A percentile compares a stretch with the other conserved stretches of the same genome.
phyloP scores from a whole-genome alignment of 2,329 filamentous ascomycete genomes.

The Curvularia spicifera region DNA sequence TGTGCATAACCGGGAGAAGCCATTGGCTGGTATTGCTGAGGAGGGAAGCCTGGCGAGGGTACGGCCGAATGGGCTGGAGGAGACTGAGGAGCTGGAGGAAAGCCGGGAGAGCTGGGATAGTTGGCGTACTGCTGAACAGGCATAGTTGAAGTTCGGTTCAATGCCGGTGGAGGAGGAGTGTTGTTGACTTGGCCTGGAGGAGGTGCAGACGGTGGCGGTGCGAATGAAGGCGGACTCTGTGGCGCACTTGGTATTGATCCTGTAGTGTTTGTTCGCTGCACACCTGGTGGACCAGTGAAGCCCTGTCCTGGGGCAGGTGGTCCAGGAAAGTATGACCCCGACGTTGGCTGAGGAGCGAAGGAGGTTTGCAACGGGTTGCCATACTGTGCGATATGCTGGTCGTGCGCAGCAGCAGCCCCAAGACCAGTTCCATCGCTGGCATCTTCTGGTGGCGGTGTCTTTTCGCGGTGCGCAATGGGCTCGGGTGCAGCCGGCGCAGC shows the following conservation, averaged over 20 bases:
- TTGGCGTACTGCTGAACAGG: conserved; percentile 49
- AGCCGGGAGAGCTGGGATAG: conserved; percentile 45
- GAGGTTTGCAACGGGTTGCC: conserved; percentile 41
- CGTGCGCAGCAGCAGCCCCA: conserved; percentile 48
- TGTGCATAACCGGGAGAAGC: conserved; percentile 61
- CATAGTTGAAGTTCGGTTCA: conserved; percentile 42
- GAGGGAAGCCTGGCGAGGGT: conserved; percentile 49
- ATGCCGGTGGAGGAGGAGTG: conserved; percentile 33
- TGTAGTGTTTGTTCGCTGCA: conserved; percentile 45
- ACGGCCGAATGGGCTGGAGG: conserved; percentile 41
- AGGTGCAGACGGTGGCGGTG: conserved; percentile 46
- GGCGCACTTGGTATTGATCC: conserved; percentile 47
- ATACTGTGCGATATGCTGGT: conserved; percentile 45
- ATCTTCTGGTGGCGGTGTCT: conserved; percentile 78
- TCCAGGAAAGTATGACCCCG: conserved; percentile 52
- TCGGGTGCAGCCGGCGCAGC: conserved; percentile 78
- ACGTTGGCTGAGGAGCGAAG: conserved; percentile 44
- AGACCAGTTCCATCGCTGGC: conserved; percentile 59
- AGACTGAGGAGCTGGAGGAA: conserved; percentile 40
- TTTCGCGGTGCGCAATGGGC: conserved; percentile 73
- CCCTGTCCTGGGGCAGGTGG: conserved; percentile 47
- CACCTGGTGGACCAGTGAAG: conserved; percentile 41
- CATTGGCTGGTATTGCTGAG: conserved; percentile 45
- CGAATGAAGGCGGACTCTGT: conserved; percentile 48
- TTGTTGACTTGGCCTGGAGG: conserved; percentile 34